phyloP scores from a whole-genome alignment of 805 yeast genomes.

The Barnettozyma siamensis region DNA sequence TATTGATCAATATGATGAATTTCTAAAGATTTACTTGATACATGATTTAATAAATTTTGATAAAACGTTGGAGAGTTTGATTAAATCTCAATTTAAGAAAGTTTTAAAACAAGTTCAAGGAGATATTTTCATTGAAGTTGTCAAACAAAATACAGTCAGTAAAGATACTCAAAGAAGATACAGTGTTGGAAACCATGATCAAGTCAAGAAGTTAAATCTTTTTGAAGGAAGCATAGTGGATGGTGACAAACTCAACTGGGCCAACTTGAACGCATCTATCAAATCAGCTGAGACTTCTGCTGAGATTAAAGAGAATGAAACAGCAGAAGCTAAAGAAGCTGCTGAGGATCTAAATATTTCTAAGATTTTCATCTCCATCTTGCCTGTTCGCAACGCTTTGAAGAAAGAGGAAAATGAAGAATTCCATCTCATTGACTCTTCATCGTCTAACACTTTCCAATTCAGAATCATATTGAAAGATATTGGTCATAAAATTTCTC shows the following conservation, averaged over 20 bases:
- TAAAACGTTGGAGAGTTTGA: constrained; percentile 38
- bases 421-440: constrained; percentile 32
- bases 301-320: constrained; percentile 14
- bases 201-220: constrained; percentile 47
- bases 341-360: constrained; percentile 31
- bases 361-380: constrained; percentile 64
- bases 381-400: constrained; percentile 43
- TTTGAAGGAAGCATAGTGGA: constrained; percentile 74
- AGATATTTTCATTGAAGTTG: constrained; percentile 56
- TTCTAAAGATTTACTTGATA: constrained; percentile 55
- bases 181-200: constrained; percentile 15
- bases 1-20: constrained; percentile 41
- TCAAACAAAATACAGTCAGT: constrained; percentile 41
- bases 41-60: constrained; percentile 58
- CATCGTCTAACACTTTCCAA: constrained; percentile 50
- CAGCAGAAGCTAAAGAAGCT: constrained; percentile 13
- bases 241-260: constrained; percentile 84
- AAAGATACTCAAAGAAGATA: constrained; percentile 11
- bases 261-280: constrained; percentile 76
- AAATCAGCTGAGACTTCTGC: constrained; percentile 32
- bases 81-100: constrained; percentile 48
- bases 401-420: constrained; percentile 18
- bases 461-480: constrained; percentile 77
- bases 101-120: constrained; percentile 78
- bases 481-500: constrained; percentile 66